These are phyloP conservation scores for Pseudocercospora vitis DNA, from an alignment of 2,329 filamentous ascomycete species.

Conservation along the genomic window DNA sequence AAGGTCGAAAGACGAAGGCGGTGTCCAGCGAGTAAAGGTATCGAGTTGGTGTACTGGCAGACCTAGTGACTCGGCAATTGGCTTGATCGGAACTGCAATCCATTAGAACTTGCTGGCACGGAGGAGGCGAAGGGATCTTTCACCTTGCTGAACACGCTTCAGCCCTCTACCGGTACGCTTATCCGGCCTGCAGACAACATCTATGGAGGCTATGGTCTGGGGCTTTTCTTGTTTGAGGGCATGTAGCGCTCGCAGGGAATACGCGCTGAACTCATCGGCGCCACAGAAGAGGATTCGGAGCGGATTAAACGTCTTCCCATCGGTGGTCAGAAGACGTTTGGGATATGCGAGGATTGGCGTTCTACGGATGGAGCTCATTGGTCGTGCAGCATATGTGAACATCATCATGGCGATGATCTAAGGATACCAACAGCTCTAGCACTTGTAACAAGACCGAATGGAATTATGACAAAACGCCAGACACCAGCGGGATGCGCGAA, in stretches of 20 bases:
- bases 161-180: constrained; percentile 76
- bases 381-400: no score
- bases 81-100: constrained; percentile 59
- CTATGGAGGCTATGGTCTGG: constrained; percentile 68
- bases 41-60: constrained; percentile 73
- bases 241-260: constrained; percentile 69
- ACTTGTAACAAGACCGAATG: no score
- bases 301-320: constrained; percentile 46
- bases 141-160: constrained; percentile 62
- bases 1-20: constrained; percentile 64
- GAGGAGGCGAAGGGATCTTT: neutral
- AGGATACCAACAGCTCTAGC: no score
- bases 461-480: no score
- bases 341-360: neutral
- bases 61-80: constrained; percentile 61
- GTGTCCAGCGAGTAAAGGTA: constrained; percentile 80
- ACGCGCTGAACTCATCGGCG: constrained; percentile 85
- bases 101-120: constrained; percentile 8
- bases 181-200: constrained; percentile 78
- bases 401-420: no score
- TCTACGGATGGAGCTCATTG: no score
- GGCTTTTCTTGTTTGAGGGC: constrained; percentile 43
- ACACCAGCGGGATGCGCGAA: no score
- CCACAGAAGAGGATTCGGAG: constrained; percentile 91
- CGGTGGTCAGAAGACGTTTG: neutral